Evolutionary conservation across 148 eudicot species (phyloP), one percentile per base, ranked within the genome.

Genomic region (Tetragonia tetragonoides): DNA sequence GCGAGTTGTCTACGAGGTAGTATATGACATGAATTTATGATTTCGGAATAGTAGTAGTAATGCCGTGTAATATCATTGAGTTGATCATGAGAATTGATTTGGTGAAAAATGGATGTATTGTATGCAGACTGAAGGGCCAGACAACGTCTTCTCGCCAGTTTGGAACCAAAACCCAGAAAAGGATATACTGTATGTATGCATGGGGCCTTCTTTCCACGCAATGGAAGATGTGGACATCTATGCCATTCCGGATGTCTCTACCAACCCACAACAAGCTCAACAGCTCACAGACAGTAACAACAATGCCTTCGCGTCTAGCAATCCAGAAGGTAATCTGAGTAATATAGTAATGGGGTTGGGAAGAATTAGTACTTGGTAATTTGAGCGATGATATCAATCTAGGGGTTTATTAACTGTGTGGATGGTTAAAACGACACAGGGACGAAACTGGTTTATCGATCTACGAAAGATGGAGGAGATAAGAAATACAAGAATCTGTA

Each of bases 401-500:
- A 49, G 12, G 12, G 1, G 8, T 49, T 7, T 7, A 12, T 7
- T 0, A 12, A 49, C 12, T 7, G 53, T 12, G 8, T 49, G 53
- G 12, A 12, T 7, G 53, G 8, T 49, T 49, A 8, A 8, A 54
- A 62, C 28, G n/a, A 3, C 0, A 67, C 67, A 81, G 83, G 83
- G 8, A 71, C 72, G 0, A 64, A 37, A 46, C 57, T 81, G 14
- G 80, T 81, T 20, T 81, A 17, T 18, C 66, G 80, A 76, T 76
- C 83, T 0, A 81, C 65, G 12, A 64, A 67, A 73, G 46, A 42
- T 21, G 47, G 57, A 38, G 70, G 38, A 6, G 57, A 12, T 15
- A 17, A 54, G 15, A 54, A 18, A 0, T 24, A 70, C 60, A 81
- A 81, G 71, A 81, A 81, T 28, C 21, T 81, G n/a, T 81, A 62